phyloP scores from a whole-genome alignment of 2,329 filamentous ascomycete genomes.

The Pestalotiopsis fici region DNA sequence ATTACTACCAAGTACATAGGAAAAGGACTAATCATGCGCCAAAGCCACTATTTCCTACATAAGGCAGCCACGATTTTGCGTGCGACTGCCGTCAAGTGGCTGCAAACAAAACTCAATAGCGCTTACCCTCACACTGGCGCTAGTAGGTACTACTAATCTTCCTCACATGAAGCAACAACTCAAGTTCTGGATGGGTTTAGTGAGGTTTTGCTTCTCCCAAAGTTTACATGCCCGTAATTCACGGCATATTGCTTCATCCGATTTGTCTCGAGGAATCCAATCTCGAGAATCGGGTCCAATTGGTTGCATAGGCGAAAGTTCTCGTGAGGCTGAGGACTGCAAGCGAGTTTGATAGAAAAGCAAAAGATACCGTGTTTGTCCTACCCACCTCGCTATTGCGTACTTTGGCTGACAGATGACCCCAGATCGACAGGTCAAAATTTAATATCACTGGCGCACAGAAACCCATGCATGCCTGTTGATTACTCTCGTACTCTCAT shows the following conservation, averaged over 20 bases:
- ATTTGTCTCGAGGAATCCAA: background rate
- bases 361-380: background rate
- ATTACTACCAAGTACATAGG: too few relatives aligned
- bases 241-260: background rate
- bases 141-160: background rate
- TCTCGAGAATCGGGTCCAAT: background rate
- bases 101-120: too few relatives aligned
- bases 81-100: too few relatives aligned
- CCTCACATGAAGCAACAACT: background rate
- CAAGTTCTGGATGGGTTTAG: background rate
- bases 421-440: background rate
- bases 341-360: background rate
- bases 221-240: background rate
- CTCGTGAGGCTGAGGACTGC: background rate
- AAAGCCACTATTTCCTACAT: too few relatives aligned
- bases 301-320: background rate
- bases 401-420: background rate
- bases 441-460: background rate
- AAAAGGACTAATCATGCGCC: too few relatives aligned
- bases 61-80: too few relatives aligned
- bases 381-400: background rate
- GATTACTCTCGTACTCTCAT: background rate
- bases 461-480: background rate
- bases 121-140: too few relatives aligned
- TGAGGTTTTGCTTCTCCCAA: background rate